Evolutionary conservation across 2,329 filamentous ascomycete genomes (phyloP).

Genomic region (Epicoccum nigrum): DNA sequence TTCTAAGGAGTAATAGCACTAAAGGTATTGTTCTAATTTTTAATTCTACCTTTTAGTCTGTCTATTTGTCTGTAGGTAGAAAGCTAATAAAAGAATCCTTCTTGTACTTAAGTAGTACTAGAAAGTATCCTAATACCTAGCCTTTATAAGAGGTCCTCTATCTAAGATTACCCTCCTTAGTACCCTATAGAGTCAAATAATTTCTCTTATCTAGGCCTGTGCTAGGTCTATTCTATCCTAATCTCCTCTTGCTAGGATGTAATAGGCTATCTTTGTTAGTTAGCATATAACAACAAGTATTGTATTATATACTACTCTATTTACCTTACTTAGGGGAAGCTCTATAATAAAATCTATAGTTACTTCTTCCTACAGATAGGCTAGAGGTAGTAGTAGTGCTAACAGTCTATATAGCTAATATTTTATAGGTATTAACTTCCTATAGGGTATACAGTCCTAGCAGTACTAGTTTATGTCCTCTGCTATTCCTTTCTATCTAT

Average conservation of each 20-base stretch:
- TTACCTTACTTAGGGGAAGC: not conserved
- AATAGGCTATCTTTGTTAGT: not conserved
- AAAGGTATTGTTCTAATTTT: not conserved
- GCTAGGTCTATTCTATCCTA: not conserved
- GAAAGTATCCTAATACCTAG: not conserved
- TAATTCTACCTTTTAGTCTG: not conserved
- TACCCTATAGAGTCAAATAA: not conserved
- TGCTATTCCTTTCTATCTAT: not conserved
- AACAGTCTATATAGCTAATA: not conserved
- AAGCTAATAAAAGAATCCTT: not conserved
- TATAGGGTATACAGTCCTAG: not conserved
- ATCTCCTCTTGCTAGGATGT: not conserved
- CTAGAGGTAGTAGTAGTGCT: not conserved
- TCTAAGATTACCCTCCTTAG: not conserved
- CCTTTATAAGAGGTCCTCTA: not conserved
- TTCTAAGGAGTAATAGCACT: not conserved
- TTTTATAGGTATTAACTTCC: not conserved
- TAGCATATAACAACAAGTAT: not conserved
- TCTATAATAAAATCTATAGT: not conserved
- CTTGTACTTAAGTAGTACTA: not conserved
- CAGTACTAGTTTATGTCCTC: not conserved
- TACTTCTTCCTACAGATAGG: not conserved
- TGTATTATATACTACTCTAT: not conserved
- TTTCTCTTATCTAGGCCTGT: not conserved
- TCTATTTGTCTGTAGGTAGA: not conserved